Conservation (phyloP, 1,284 basidiomycete genomes). For the Porogramme epimiltina region DNA sequence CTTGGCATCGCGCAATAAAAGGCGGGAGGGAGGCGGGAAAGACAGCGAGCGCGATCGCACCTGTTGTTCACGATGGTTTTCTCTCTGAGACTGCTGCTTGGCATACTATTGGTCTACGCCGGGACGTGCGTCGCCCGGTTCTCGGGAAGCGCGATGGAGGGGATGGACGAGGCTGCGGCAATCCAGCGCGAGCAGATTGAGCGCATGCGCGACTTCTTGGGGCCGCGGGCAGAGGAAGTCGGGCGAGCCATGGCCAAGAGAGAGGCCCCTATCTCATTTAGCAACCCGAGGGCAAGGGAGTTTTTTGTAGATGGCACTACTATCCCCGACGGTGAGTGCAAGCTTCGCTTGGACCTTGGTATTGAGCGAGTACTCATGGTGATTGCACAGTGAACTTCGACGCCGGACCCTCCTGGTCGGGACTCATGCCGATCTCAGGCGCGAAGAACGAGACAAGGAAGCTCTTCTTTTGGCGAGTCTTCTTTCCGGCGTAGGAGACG, state of each 20-base stretch:
- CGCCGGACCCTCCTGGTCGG: slow-evolving; percentile 42
- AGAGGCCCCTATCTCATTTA: slow-evolving; percentile 32
- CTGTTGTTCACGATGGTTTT: background rate
- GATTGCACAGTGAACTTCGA: slow-evolving; percentile 36
- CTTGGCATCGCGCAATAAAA: background rate
- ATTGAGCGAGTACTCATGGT: too few relatives aligned
- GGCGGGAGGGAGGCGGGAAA: background rate
- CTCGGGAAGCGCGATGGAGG: slow-evolving; percentile 30
- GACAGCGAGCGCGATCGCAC: background rate
- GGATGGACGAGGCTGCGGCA: slow-evolving; percentile 43
- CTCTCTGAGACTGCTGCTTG: background rate
- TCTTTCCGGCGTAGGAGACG: background rate
- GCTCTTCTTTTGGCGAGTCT: slow-evolving; percentile 46
- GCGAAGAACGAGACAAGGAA: slow-evolving; percentile 40
- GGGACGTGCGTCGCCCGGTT: background rate
- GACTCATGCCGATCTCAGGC: slow-evolving; percentile 40
- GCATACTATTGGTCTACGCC: background rate
- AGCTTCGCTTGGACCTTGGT: too few relatives aligned
- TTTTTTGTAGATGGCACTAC: slow-evolving; percentile 36
- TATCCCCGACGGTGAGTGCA: slow-evolving; percentile 34
- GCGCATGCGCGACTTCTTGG: slow-evolving; percentile 45
- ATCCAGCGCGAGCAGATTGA: slow-evolving; percentile 52
- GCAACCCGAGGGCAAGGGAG: slow-evolving; percentile 33
- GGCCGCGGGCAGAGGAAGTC: slow-evolving; percentile 24
- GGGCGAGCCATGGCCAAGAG: slow-evolving; percentile 10